Conservation (phyloP, 1,284 basidiomycete species). For the Abortiporus biennis region DNA sequence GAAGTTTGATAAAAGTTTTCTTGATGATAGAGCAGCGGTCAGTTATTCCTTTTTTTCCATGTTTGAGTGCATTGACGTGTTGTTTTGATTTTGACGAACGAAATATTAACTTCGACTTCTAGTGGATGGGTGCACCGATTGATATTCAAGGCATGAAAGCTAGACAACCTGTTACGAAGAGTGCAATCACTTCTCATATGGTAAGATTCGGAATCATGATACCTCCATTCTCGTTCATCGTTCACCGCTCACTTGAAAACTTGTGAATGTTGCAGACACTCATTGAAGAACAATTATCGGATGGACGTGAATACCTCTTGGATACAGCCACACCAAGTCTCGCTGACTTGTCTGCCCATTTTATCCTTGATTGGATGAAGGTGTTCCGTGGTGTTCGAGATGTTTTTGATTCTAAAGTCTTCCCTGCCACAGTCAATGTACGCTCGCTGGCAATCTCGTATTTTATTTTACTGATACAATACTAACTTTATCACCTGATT, state of each 20-base stretch:
- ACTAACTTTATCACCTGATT: slow-evolving; percentile 2
- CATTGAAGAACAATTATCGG: slow-evolving; percentile 45
- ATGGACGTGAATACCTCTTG: slow-evolving; percentile 54
- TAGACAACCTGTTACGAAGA: slow-evolving; percentile 26
- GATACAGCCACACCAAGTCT: slow-evolving; percentile 45
- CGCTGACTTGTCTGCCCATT: slow-evolving; percentile 46
- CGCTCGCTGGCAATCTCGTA: slow-evolving; percentile 9
- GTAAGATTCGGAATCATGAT: slow-evolving; percentile 20
- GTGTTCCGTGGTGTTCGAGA: slow-evolving; percentile 28
- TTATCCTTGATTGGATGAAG: slow-evolving; percentile 39
- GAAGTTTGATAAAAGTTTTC: slow-evolving; percentile 39
- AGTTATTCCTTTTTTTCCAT: slow-evolving; percentile 10
- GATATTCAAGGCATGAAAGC: slow-evolving; percentile 29
- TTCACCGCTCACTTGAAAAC: background rate
- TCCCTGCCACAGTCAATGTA: slow-evolving; percentile 38
- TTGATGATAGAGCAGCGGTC: slow-evolving; percentile 42
- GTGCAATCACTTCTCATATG: slow-evolving; percentile 33
- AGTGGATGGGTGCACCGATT: slow-evolving; percentile 26
- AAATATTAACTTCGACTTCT: background rate
- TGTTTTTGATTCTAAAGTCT: slow-evolving; percentile 32
- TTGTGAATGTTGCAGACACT: slow-evolving; percentile 26
- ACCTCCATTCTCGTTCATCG: background rate
- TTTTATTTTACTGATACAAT: slow-evolving; percentile 1
- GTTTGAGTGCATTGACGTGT: background rate
- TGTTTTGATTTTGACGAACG: background rate